These are phyloP conservation scores for Penicillium italicum DNA, from an alignment of 2,329 filamentous ascomycete genomes.

Conservation along the genomic window DNA sequence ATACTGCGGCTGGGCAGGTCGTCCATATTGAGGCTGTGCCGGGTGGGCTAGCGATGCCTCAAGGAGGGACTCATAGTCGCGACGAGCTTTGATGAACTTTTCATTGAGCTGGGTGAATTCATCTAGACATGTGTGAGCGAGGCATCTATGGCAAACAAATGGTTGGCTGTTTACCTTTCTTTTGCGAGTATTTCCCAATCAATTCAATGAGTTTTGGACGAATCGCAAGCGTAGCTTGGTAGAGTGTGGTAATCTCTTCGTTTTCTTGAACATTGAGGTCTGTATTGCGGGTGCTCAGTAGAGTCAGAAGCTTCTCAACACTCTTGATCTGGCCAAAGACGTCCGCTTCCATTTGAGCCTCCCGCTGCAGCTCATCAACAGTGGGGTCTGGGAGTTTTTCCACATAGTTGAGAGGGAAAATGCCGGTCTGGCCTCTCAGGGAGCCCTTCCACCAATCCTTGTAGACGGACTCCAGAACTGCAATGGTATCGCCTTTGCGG, in stretches of 20 bases:
- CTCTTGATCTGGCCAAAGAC: conserved; percentile 75
- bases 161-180: conserved; percentile 68
- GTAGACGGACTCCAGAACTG: conserved; percentile 94
- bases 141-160: not conserved
- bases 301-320: conserved; percentile 76
- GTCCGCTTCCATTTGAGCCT: conserved; percentile 89
- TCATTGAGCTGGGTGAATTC: conserved; percentile 98
- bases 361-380: conserved; percentile 85
- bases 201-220: conserved; percentile 95
- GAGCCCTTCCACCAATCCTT: conserved; percentile 99
- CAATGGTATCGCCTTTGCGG: conserved; percentile 94
- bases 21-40: conserved; percentile 72
- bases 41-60: conserved; percentile 96
- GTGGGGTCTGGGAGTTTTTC: conserved; percentile 96
- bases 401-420: conserved; percentile 97
- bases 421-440: conserved; percentile 88
- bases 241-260: conserved; percentile 87
- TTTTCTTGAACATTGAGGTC: conserved; percentile 84
- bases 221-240: conserved; percentile 91
- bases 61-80: conserved; percentile 93
- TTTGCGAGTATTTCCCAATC: conserved; percentile 98
- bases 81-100: conserved; percentile 97
- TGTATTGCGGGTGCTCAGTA: conserved; percentile 82
- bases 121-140: conserved; percentile 53
- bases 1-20: conserved; percentile 44